Evolutionary conservation across 345 rosid genomes (phyloP).

Genomic region (Excoecaria cochinchinensis): DNA sequence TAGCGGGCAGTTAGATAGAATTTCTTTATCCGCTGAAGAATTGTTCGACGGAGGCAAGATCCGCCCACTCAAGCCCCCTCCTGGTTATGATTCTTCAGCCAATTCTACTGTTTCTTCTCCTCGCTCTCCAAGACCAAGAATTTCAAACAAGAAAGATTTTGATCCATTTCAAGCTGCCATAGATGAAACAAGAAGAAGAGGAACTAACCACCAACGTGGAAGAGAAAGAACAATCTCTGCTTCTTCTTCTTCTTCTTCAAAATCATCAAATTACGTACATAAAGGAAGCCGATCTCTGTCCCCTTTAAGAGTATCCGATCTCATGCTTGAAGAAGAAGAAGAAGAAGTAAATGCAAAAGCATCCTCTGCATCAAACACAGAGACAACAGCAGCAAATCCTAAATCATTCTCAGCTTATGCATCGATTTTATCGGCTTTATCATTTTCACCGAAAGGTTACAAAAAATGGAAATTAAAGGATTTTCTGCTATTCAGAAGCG

Average conservation of each 20-base stretch:
- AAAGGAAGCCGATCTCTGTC: conserved; percentile 79
- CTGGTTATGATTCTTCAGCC: conserved; percentile 29
- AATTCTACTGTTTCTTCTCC: conserved; percentile 39
- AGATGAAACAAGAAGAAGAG: conserved; percentile 33
- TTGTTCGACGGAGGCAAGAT: conserved; percentile 88
- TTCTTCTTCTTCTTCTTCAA: conserved; percentile 27
- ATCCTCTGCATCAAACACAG: no score
- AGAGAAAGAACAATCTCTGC: conserved; percentile 30
- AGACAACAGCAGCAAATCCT: not conserved
- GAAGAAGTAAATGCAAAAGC: conserved; percentile 23
- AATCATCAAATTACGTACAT: conserved; percentile 29
- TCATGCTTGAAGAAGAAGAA: conserved; percentile 46
- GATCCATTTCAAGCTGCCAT: conserved; percentile 39
- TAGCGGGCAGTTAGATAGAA: conserved; percentile 67
- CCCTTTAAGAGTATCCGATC: conserved; percentile 69
- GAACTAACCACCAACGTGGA: conserved; percentile 24
- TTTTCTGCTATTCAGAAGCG: conserved; percentile 75
- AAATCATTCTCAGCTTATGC: conserved; percentile 43
- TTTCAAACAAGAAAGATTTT: conserved; percentile 30
- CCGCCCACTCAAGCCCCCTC: conserved; percentile 56
- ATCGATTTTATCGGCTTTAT: conserved; percentile 59
- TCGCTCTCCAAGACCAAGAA: conserved; percentile 39
- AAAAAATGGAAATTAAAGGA: conserved; percentile 87
- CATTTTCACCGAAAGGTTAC: conserved; percentile 45
- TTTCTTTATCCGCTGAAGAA: conserved; percentile 81